Base-by-base conservation (phyloP, 2,329 filamentous ascomycete species). In the Colletotrichum graminicola region DNA sequence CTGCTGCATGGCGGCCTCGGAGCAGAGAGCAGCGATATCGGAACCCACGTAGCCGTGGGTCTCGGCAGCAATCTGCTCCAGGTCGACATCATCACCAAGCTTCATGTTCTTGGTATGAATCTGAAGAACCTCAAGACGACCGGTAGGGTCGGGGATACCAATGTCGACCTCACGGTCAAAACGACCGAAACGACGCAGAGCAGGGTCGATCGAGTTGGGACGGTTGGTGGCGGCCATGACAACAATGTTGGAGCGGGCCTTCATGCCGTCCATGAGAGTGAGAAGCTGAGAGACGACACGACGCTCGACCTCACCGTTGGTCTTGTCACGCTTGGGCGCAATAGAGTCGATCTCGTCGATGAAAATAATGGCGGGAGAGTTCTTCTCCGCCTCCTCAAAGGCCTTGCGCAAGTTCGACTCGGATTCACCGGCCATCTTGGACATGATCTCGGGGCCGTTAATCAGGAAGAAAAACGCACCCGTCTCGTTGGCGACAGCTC, bases 51-150 rank as follows among this genome's bases (percentile, higher is more conserved):
- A 99, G 86, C 96, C 96, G 87, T 99, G 96, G 57, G 96, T 99
- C 87, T 99, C 96, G 39, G 96, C 91, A 66, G 96, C 96, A 79
- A 99, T 98, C 79, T 94, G 92, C 87, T 98, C 95, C 55, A 99
- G 90, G 79, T 99, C 96, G 73, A 99, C 96, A 77, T 98, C 96
- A 70, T 98, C 96, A 72, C 85, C 94, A 73, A 99, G 90, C 89
- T 99, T 99, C 96, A 99, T 99, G 90, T 99, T 99, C 92, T 99
- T 99, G 84, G 96, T 99, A 89, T 99, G 96, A 76, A 99, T 99
- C 84, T 97, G 94, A 73, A 99, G 91, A 80, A 99, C 98, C 89
- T 99, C 96, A 47, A 99, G 93, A 89, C 96, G 96, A 75, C 96
- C 96, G 78, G 95, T 98, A 62, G 96, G 96, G 85, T 98, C 96